phyloP scores from a whole-genome alignment of 192 early-diverging fungal genomes.

The Backusella sp. region DNA sequence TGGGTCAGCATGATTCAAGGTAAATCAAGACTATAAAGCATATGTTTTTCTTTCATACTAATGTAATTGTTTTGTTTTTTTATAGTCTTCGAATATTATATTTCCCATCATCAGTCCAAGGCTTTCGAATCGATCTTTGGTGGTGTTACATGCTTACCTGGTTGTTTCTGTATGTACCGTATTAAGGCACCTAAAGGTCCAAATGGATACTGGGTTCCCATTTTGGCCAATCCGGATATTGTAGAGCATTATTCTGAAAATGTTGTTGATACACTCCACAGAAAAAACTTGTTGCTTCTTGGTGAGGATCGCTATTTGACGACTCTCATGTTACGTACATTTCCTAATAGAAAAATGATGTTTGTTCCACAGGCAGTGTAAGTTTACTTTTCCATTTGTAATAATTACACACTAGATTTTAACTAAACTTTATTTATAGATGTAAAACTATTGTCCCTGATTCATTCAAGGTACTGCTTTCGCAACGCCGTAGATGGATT shows the following conservation, averaged over 20 bases:
- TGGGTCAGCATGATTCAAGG: constrained; percentile 91
- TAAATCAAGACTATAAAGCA: neutral
- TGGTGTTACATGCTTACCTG: constrained; percentile 76
- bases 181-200: constrained; percentile 79
- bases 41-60: constrained; percentile 7
- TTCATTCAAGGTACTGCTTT: constrained; percentile 78
- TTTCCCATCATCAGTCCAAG: constrained; percentile 76
- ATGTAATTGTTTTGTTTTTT: neutral
- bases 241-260: constrained; percentile 83
- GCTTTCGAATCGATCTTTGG: constrained; percentile 83
- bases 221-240: constrained; percentile 78
- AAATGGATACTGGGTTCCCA: constrained; percentile 75
- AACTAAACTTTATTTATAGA: neutral
- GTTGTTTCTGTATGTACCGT: constrained; percentile 82
- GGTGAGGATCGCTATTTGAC: constrained; percentile 95
- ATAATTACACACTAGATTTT: no score
- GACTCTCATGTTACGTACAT: constrained; percentile 91
- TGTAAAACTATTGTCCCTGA: constrained; percentile 93
- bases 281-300: constrained; percentile 90
- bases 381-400: neutral
- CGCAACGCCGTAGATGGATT: constrained; percentile 92
- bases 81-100: constrained; percentile 83
- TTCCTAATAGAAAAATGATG: constrained; percentile 94
- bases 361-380: constrained; percentile 87
- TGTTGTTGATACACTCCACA: constrained; percentile 82